Conservation (phyloP, 805 yeast species). For the Starmerella kuoi region DNA sequence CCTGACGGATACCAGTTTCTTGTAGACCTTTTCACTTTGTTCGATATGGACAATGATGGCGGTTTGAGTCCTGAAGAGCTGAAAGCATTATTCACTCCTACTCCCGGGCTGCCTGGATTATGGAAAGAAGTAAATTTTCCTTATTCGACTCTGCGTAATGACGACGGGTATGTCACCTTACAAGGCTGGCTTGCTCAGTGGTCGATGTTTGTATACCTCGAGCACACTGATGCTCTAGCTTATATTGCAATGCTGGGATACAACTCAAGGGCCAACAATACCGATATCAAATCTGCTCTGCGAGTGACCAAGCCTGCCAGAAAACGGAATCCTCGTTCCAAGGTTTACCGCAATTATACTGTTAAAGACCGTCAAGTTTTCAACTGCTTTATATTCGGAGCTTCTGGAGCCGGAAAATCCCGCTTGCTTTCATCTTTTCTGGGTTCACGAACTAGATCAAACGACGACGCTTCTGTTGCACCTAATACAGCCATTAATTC, state of each 20-base stretch:
- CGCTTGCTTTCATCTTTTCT: conserved; percentile 73
- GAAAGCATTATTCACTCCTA: conserved; percentile 59
- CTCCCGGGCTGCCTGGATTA: conserved; percentile 81
- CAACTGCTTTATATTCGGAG: conserved; percentile 79
- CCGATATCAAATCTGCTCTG: conserved; percentile 39
- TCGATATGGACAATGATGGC: conserved; percentile 94
- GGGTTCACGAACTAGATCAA: conserved; percentile 1
- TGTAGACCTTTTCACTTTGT: conserved; percentile 76
- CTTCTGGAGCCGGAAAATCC: conserved; percentile 75
- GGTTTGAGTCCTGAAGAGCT: conserved; percentile 73
- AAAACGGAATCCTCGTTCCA: conserved; percentile 52
- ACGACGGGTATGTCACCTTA: conserved; percentile 74
- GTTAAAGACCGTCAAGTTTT: conserved; percentile 74
- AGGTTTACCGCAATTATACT: conserved; percentile 53
- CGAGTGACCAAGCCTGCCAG: conserved; percentile 75
- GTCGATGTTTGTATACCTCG: conserved; percentile 89
- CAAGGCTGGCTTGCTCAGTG: conserved; percentile 99
- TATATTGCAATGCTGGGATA: conserved; percentile 86
- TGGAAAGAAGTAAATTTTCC: conserved; percentile 88
- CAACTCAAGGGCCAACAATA: conserved; percentile 33
- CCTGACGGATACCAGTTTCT: conserved; percentile 86
- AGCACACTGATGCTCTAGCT: conserved; percentile 70
- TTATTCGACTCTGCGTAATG: conserved; percentile 74
- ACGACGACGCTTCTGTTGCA: background rate
- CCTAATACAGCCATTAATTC: conserved; percentile 81